Base-by-base conservation (phyloP, 495 filamentous ascomycete species). In the Entonaema liquescens region DNA sequence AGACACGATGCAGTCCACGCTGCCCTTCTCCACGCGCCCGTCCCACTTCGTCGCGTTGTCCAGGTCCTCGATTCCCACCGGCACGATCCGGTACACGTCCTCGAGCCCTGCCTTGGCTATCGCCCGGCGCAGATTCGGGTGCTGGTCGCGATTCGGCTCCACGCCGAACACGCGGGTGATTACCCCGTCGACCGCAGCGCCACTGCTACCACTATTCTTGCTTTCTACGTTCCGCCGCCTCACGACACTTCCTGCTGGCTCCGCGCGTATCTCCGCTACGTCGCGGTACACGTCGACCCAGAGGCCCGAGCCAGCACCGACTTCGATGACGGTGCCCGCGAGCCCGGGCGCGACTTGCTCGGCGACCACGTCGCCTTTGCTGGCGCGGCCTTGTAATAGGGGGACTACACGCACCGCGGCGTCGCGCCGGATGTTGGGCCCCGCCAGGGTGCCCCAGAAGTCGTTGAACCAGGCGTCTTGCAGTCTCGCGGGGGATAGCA, bases 1-100 rank as follows among this genome's bases (percentile, higher is more conserved):
- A 13, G 87, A 87, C 50, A 93, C 81, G 38, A 93, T 87, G 38
- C 87, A 89, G 71, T 94, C 91, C 28, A 92, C 86, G 23, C 83
- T 81, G 0, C 77, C 87, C n/a, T 72, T 77, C 40, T 78, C 62
- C 3, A 92, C 79, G 4, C 79, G 81, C 3, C 83, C 81, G 15
- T 76, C 76, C 65, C 78, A 76, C 1, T 85, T 72, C 3, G 74
- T 66, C 5, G 77, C 49, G n/a, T 82, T 76, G 9, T 79, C 82
- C 2, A 84, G 59, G 19, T 88, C 83, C 64, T 89, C 85, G 15
- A 89, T 86, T 5, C 89, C 88, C 5, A 86, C 84, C 4, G 85
- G 85, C 4, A 93, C 79, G 40, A 93, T 84, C 73, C 84, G 83
- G 78, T 93, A 94, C 13, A 84, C 82, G n/a, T 81, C 84, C 0